Base-by-base conservation (phyloP, 2,329 filamentous ascomycete species). In the Pestalotiopsis sp. region DNA sequence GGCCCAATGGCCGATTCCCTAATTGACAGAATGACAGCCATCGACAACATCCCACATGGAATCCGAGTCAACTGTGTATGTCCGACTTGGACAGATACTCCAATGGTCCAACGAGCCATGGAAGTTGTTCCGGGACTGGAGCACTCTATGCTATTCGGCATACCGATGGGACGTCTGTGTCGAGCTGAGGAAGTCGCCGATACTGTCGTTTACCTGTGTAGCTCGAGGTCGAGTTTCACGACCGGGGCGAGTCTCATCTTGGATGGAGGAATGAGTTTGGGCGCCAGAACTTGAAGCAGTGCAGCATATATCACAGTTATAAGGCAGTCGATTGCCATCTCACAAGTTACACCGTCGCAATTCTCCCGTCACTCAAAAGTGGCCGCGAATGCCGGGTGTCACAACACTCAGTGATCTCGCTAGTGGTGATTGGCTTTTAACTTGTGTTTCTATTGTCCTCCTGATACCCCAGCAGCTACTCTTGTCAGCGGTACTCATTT, bases 41-140 rank as follows among this genome's bases (percentile, higher is more conserved):
- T 77, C 11, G 72, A 76, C n/a, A 72, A 72, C 27, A 71, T 69
- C 1, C 59, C 66, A 11, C 38, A 76, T 39, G 68, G 59, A 3
- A 75, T 77, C 57, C 72, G 75, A 11, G 73, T 77, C 49, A 78
- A 78, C 65, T 68, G 72, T 7, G 69, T 78, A 13, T 76, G 74
- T 57, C 76, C 76, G 3, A 68, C 72, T 5, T 77, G 73, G 71
- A 71, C 73, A 11, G 70, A 75, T n/a, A 76, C 76, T 1, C 72
- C 72, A 11, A 75, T 75, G 72, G 68, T 76, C 14, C 69, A 71
- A 14, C 61, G 45, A 17, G 70, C 68, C 7, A 17, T 72, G 20
- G 58, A 74, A 13, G 49, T 66, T 2, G 61, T 70, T 31, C 70
- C 71, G 0, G 67, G 39, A 31, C 23, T 67, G 1, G 56, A 49